Evolutionary conservation across 768 basidiomycete genomes (phyloP), one percentile per base, ranked within the genome.

Genomic region (Kwoniella sp.): DNA sequence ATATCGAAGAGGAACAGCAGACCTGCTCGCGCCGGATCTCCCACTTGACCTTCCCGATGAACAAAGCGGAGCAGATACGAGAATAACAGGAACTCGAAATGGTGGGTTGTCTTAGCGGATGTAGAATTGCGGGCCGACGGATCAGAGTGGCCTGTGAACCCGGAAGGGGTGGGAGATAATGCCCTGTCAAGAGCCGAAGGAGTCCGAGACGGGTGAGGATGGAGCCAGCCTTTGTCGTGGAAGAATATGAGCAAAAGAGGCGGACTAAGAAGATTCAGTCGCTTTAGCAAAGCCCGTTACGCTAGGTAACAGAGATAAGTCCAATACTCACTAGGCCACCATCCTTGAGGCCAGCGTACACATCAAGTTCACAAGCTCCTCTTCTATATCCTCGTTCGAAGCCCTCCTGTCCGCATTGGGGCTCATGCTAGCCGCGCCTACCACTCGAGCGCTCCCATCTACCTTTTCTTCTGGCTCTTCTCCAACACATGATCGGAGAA

Each of bases 61-160:
- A 93, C 90, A 76, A 93, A 97, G 0, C 93, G 91, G 11, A 98
- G 87, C 37, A 98, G 87, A 74, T 95, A 95, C 75, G 94, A 92
- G 84, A 97, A 96, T 13, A 97, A 84, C 29, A 95, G 86, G 75
- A 96, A 97, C 77, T 98, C 94, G 74, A 95, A 95, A 82, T 95
- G 92, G 22, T 91, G 66, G 1, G 70, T 52, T 4, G 45, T 48
- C 28, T 56, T 71, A 17, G 41, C 41, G 5, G 41, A 45, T 9
- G 20, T 17, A 50, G 71, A 47, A 11, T 56, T 61, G 4, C 84
- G 79, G 15, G 81, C 76, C 13, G 82, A 83, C 9, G 76, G 69
- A 41, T 81, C 84, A 12, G 86, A 87, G 31, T 82, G 86, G 34
- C 86, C 81, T 2, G 87, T 89, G 5, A 80, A 81, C 62, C 87